Evolutionary conservation across 225 moss, liverwort and hornwort genomes (phyloP), one percentile per base, ranked within the genome.

Genomic region (Sphagnum tenellum): DNA sequence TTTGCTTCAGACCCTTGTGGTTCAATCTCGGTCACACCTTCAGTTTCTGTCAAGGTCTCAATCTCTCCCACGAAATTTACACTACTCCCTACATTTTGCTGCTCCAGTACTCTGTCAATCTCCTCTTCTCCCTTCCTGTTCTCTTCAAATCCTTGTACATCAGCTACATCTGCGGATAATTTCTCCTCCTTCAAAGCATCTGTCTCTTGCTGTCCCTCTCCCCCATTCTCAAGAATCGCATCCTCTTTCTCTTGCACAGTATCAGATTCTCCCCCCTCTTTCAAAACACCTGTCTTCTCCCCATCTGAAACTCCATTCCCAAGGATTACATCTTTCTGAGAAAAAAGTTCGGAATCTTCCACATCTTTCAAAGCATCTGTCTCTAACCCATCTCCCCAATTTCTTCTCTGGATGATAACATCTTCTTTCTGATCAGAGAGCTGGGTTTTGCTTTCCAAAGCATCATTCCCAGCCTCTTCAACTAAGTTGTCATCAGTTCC

Each of bases 311-410:
- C 9, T 9, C 52, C 52, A 52, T 52, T 52, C 52, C 9, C 52
- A 55, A 75, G 80, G 44, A 81, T 64, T 63, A 64, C 54, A 58
- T 67, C 64, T 46, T 50, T 67, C 61, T 65, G 52, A 64, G 60
- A 44, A 68, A 63, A 45, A 46, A 57, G 61, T 61, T 45, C 67
- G 49, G 62, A 68, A 55, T 61, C 71, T 73, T 44, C 44, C 57
- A 48, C 60, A n/a, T 12, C 65, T 57, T 72, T 68, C 67, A 57
- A 63, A 61, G 67, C 68, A 65, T 46, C 48, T 65, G 48, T 51
- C 14, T 60, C 48, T 48, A 46, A 56, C 45, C 66, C 47, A 56
- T 47, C 54, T 47, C 56, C 66, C 44, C 56, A 59, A 61, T 60
- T 75, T 45, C 11, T 59, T 46, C 46, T 50, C 8, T 5, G 2